A percentile compares a stretch with the other conserved stretches of the same genome.
Evolutionary conservation across 192 early-diverging fungal species (phyloP).

Genomic region (Mortierella antarctica): DNA sequence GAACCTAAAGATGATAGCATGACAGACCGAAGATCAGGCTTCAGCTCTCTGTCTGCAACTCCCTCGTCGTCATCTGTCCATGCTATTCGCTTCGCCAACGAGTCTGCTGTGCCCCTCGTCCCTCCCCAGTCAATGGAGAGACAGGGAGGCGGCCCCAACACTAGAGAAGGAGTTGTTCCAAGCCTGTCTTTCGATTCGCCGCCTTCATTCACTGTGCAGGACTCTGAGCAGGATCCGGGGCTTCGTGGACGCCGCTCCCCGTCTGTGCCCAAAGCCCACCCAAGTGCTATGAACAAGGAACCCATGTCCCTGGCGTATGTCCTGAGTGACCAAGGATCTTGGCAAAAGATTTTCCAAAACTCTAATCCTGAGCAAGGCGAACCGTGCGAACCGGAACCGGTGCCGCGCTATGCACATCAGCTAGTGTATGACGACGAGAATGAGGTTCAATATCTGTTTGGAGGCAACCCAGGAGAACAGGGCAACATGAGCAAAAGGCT

Average conservation of each 20-base stretch:
- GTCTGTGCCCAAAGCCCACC: too few relatives aligned
- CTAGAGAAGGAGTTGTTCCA: too few relatives aligned
- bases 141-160: too few relatives aligned
- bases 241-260: too few relatives aligned
- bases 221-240: background rate
- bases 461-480: constrained; percentile 89
- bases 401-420: constrained; percentile 93
- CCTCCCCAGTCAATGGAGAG: background rate
- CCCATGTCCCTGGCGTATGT: constrained; percentile 47
- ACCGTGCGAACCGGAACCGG: constrained; percentile 64
- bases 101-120: background rate
- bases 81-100: background rate
- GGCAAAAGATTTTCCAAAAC: constrained; percentile 55
- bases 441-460: constrained; percentile 89
- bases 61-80: background rate
- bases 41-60: background rate
- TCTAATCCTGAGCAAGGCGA: constrained; percentile 29
- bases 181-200: background rate
- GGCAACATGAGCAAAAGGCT: constrained; percentile 70
- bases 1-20: too few relatives aligned
- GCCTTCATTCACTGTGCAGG: background rate
- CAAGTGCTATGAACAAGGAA: background rate
- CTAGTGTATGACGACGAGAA: constrained; percentile 83
- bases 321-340: constrained; percentile 46
- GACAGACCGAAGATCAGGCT: too few relatives aligned